Evolutionary conservation across 805 yeast genomes (phyloP).

Genomic region (Candida quercuum): DNA sequence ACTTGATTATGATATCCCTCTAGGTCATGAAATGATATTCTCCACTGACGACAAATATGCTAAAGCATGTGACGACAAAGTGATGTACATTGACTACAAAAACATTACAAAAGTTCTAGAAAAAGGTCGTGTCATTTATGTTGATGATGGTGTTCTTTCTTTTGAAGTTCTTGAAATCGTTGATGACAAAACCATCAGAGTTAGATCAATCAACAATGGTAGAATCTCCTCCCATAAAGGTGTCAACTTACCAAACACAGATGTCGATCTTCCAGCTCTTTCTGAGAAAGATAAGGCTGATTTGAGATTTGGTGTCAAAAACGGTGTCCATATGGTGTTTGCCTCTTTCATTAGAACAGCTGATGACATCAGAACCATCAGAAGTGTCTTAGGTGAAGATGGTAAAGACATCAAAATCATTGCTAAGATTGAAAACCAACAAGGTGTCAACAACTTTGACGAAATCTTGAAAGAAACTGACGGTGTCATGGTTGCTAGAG

Average conservation of each 20-base stretch:
- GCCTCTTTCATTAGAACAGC: constrained; percentile 98
- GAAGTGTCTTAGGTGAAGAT: constrained; percentile 93
- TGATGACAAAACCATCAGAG: constrained; percentile 79
- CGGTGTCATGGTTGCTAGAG: constrained; percentile 99
- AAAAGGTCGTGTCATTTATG: constrained; percentile 84
- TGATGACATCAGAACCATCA: constrained; percentile 82
- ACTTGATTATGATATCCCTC: constrained; percentile 74
- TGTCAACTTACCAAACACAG: constrained; percentile 98
- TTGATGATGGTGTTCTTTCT: constrained; percentile 96
- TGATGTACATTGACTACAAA: constrained; percentile 90
- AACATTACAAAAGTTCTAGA: constrained; percentile 94
- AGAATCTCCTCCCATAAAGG: constrained; percentile 97
- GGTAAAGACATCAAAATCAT: constrained; percentile 96
- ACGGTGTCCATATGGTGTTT: constrained; percentile 96
- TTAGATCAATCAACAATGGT: constrained; percentile 89
- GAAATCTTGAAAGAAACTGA: constrained; percentile 92
- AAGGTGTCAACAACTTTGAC: constrained; percentile 99
- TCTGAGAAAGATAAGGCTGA: constrained; percentile 95
- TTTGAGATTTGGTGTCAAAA: constrained; percentile 92
- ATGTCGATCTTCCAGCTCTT: constrained; percentile 96
- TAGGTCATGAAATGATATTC: constrained; percentile 88
- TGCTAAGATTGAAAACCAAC: constrained; percentile 97
- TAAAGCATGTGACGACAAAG: constrained; percentile 64
- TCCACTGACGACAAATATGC: constrained; percentile 83
- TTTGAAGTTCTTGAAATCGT: constrained; percentile 85